Evolutionary conservation across 495 filamentous ascomycete genomes (phyloP).

Genomic region (Penicillium tannophilum): DNA sequence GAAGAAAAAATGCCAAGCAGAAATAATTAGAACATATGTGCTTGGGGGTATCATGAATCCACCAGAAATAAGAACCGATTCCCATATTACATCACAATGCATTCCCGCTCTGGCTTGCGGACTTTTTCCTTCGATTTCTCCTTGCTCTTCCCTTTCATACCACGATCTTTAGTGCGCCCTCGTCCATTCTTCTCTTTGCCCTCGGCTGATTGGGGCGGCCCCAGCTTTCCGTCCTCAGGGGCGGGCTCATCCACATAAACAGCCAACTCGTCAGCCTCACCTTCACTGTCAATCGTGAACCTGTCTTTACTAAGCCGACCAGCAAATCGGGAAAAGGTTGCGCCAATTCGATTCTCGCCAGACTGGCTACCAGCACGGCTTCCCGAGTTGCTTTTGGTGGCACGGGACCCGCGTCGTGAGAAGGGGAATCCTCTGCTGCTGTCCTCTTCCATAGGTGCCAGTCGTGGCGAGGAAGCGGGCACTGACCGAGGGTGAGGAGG

Average conservation of each 20-base stretch:
- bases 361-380: conserved; percentile 69
- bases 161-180: conserved; percentile 30
- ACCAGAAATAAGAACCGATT: neutral
- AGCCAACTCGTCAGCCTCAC: conserved; percentile 30
- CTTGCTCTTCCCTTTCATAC: conserved; percentile 33
- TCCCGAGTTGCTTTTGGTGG: conserved; percentile 54
- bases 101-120: conserved; percentile 69
- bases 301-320: conserved; percentile 54
- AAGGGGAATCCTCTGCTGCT: conserved; percentile 50
- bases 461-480: conserved; percentile 49
- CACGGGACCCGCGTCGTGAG: conserved; percentile 62
- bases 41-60: conserved; percentile 20
- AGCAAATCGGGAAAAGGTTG: conserved; percentile 66
- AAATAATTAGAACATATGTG: conserved; percentile 42
- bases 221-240: conserved; percentile 30
- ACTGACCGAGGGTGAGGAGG: conserved; percentile 42
- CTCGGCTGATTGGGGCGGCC: conserved; percentile 22
- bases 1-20: conserved; percentile 14
- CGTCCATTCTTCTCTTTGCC: conserved; percentile 35
- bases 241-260: conserved; percentile 31
- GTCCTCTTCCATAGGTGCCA: conserved; percentile 51
- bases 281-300: conserved; percentile 37
- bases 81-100: conserved; percentile 55
- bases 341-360: conserved; percentile 66
- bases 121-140: conserved; percentile 51